Percentiles rank a stretch among this genome's conserved stretches.
These are phyloP conservation scores for Apocynum venetum DNA, from an alignment of 257 asterid genomes.

Conservation along the genomic window DNA sequence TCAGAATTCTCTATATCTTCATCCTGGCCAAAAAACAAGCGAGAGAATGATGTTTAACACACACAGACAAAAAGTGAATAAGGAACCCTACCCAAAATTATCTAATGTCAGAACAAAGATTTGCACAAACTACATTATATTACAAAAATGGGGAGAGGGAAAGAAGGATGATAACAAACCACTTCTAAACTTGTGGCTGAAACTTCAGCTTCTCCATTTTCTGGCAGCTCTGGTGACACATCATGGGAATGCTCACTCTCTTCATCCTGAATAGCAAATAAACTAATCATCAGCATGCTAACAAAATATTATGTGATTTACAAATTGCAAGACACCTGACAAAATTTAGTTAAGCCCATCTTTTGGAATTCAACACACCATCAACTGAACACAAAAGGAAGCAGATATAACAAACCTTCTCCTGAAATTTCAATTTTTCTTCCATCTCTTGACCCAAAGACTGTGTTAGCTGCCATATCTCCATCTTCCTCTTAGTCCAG, in stretches of 20 bases:
- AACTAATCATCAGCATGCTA: slow-evolving; percentile 13
- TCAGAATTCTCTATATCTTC: slow-evolving; percentile 37
- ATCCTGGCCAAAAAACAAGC: slow-evolving; percentile 35
- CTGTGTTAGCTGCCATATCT: slow-evolving; percentile 35
- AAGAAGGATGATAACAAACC: slow-evolving; percentile 34
- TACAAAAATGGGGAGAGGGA: not conserved
- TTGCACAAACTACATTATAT: not conserved
- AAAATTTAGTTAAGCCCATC: not conserved
- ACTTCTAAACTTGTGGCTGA: slow-evolving; percentile 33
- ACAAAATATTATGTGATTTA: slow-evolving; percentile 16
- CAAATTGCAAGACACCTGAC: not conserved
- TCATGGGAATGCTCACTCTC: slow-evolving; percentile 34
- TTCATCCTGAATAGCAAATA: slow-evolving; percentile 41
- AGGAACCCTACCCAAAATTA: not conserved
- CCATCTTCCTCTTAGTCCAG: slow-evolving; percentile 53
- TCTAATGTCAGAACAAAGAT: not conserved
- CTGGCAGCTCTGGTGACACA: slow-evolving; percentile 32
- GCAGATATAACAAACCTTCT: slow-evolving; percentile 40
- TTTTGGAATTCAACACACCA: not conserved
- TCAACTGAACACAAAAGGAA: slow-evolving; percentile 9
- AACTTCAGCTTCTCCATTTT: slow-evolving; percentile 35
- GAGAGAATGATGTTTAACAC: slow-evolving; percentile 9
- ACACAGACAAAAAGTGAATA: not conserved
- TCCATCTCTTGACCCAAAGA: slow-evolving; percentile 62
- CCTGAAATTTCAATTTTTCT: slow-evolving; percentile 36